These are phyloP conservation scores for Picea engelmannii DNA, from an alignment of 83 land plant species.

Conservation along the genomic window DNA sequence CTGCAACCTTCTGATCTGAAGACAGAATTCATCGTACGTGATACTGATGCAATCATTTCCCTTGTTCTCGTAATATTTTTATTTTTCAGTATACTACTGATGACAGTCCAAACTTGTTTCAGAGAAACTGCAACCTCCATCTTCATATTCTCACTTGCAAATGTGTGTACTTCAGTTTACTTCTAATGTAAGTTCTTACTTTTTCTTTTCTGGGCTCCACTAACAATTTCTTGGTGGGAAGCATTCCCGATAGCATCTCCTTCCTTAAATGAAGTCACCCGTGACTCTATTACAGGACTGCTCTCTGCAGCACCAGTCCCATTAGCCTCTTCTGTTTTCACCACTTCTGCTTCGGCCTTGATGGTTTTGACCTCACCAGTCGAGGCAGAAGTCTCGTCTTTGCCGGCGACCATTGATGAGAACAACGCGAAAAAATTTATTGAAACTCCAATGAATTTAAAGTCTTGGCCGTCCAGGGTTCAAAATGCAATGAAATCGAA, in stretches of 20 bases:
- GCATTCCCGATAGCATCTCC: conserved; percentile 18
- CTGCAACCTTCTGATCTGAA: background rate
- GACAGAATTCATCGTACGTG: background rate
- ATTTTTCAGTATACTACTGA: background rate
- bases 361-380: too few relatives aligned
- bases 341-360: background rate
- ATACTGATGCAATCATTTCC: background rate
- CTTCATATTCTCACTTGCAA: background rate
- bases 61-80: background rate
- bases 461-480: too few relatives aligned
- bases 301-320: conserved; percentile 1
- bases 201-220: too few relatives aligned
- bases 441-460: too few relatives aligned
- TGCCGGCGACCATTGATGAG: too few relatives aligned
- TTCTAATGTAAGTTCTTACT: background rate
- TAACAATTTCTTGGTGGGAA: too few relatives aligned
- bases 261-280: conserved; percentile 26
- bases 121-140: background rate
- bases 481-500: too few relatives aligned
- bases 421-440: too few relatives aligned
- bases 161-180: background rate
- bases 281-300: background rate
- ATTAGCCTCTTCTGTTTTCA: background rate
- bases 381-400: too few relatives aligned
- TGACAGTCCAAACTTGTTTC: conserved; percentile 4